Conservation (phyloP, 2,329 filamentous ascomycete species). For the Sarocladium strictum region DNA sequence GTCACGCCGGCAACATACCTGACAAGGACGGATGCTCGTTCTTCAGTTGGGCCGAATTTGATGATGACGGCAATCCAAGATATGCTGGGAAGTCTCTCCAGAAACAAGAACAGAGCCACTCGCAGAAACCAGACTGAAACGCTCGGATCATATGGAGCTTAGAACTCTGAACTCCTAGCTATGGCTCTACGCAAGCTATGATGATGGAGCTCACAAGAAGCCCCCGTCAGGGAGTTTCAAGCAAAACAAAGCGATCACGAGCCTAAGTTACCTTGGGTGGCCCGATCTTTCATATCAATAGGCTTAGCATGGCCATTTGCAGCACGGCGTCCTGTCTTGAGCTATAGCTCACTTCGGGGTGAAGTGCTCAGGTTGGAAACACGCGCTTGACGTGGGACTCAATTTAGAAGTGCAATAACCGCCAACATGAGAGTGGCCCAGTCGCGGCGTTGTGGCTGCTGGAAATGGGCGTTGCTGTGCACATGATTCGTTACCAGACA, state of each 20-base stretch:
- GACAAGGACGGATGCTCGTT: constrained; percentile 66
- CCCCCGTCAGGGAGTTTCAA: too few species aligned
- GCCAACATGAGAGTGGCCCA: background rate
- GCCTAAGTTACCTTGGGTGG: too few species aligned
- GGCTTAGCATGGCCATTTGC: too few species aligned
- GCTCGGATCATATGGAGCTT: background rate
- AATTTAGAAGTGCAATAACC: background rate
- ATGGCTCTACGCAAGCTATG: background rate
- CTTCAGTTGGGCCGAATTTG: constrained; percentile 82
- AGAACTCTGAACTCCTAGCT: background rate
- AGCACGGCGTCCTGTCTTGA: background rate
- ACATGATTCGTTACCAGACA: background rate
- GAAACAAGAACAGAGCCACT: background rate
- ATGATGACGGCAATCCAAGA: constrained; percentile 73
- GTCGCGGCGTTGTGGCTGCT: background rate
- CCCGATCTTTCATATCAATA: too few species aligned
- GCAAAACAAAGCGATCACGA: too few species aligned
- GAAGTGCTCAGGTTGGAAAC: background rate
- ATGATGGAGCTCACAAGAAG: too few species aligned
- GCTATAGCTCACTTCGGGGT: background rate
- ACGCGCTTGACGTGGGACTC: background rate
- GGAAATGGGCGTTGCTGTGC: background rate
- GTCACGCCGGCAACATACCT: constrained; percentile 67
- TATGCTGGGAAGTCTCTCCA: background rate
- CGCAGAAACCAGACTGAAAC: background rate